phyloP scores from a whole-genome alignment of 75 land plant species.

The Cunninghamia lanceolata region DNA sequence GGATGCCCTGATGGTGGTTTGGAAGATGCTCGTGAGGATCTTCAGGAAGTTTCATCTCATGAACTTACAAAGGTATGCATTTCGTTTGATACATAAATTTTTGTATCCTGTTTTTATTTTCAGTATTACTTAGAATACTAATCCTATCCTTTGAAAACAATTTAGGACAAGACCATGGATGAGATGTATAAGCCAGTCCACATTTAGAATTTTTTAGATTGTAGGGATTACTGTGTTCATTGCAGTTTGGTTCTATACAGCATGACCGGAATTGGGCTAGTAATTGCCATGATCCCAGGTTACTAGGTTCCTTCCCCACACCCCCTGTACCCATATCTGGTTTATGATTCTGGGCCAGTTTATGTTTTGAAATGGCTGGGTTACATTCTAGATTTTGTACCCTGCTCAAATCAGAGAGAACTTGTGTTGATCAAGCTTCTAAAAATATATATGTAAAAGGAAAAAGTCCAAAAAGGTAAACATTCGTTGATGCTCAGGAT shows the following conservation, averaged over 20 bases:
- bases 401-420: too few relatives aligned
- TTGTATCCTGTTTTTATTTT: background rate
- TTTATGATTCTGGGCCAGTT: too few relatives aligned
- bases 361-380: too few relatives aligned
- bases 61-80: constrained; percentile 6
- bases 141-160: background rate
- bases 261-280: background rate
- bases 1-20: background rate
- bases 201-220: background rate
- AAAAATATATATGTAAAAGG: too few relatives aligned
- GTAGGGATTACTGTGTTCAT: background rate
- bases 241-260: background rate
- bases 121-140: background rate
- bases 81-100: background rate
- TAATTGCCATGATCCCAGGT: background rate
- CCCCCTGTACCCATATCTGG: too few relatives aligned
- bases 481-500: too few relatives aligned
- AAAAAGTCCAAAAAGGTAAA: too few relatives aligned
- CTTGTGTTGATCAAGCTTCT: too few relatives aligned
- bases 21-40: background rate
- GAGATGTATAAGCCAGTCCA: background rate
- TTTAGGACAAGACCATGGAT: background rate
- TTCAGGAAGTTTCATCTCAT: background rate
- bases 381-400: too few relatives aligned
- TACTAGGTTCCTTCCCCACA: too few relatives aligned